Conservation (phyloP, 2,329 filamentous ascomycete species). For the Myriangium duriaei region DNA sequence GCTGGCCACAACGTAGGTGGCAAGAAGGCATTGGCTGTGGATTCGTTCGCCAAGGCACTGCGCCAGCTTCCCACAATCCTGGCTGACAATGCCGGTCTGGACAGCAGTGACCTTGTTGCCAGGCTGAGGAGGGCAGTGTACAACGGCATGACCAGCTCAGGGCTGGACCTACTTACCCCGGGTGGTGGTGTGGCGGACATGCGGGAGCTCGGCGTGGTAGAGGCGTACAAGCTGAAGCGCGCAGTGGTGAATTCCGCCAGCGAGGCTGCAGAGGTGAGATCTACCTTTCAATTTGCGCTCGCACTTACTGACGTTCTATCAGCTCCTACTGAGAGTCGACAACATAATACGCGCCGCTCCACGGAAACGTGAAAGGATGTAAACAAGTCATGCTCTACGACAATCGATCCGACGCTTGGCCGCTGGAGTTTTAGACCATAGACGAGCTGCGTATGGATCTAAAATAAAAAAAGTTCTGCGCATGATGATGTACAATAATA, state of each 20-base stretch:
- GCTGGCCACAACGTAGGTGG: slow-evolving; percentile 88
- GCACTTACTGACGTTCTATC: slow-evolving; percentile 20
- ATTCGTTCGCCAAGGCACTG: slow-evolving; percentile 76
- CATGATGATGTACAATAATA: too few species aligned
- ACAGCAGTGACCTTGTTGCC: slow-evolving; percentile 87
- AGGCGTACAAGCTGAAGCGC: slow-evolving; percentile 97
- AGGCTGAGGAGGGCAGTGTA: slow-evolving; percentile 89
- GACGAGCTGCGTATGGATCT: too few species aligned
- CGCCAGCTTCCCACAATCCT: slow-evolving; percentile 92
- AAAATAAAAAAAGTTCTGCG: too few species aligned
- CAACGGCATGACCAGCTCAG: slow-evolving; percentile 83
- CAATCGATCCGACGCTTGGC: not conserved
- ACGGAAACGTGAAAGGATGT: slow-evolving; percentile 66
- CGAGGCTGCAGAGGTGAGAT: slow-evolving; percentile 82
- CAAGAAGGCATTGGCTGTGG: slow-evolving; percentile 91
- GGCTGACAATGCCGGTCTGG: slow-evolving; percentile 91
- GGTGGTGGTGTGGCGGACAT: slow-evolving; percentile 92
- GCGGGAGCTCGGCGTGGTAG: slow-evolving; percentile 86
- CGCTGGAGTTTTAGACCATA: not conserved
- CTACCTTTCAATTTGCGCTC: not conserved
- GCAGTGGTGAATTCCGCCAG: slow-evolving; percentile 95
- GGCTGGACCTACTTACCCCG: slow-evolving; percentile 75
- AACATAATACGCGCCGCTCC: slow-evolving; percentile 95
- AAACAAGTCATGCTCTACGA: too few species aligned
- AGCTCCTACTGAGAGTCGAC: slow-evolving; percentile 86